A percentile compares a stretch with the other conserved stretches of the same genome.
These are phyloP conservation scores for Geranium incanum DNA, from an alignment of 441 rosid genomes.

Conservation along the genomic window DNA sequence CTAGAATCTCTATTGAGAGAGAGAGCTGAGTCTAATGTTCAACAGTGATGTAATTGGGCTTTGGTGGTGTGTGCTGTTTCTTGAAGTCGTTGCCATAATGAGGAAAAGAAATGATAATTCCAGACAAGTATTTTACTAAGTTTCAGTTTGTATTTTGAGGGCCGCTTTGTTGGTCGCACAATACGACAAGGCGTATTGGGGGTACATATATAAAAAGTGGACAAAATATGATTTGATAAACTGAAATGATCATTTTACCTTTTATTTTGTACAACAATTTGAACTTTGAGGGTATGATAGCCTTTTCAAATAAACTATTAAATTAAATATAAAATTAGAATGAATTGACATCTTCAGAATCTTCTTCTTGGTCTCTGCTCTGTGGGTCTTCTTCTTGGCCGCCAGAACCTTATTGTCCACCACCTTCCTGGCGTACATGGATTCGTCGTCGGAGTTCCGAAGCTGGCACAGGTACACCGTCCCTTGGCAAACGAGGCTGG, in stretches of 20 bases:
- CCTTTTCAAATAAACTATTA: too few species aligned
- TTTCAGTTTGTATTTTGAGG: background rate
- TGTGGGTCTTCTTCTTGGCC: constrained; percentile 62
- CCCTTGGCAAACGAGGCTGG: too few species aligned
- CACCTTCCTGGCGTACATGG: constrained; percentile 77
- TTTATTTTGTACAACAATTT: too few species aligned
- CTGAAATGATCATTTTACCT: too few species aligned
- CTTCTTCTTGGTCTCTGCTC: constrained; percentile 77
- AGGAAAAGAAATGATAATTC: constrained; percentile 8
- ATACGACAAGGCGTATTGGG: constrained; percentile 2
- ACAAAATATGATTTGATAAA: background rate
- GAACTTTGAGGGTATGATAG: too few species aligned
- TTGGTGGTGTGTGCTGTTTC: background rate
- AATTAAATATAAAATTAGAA: too few species aligned
- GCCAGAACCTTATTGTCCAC: constrained; percentile 72
- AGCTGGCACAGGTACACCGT: constrained; percentile 71
- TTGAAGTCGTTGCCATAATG: constrained; percentile 10
- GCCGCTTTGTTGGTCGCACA: background rate
- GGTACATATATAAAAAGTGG: background rate
- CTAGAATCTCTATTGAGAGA: constrained; percentile 31
- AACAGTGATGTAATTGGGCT: constrained; percentile 6
- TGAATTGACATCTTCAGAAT: constrained; percentile 47
- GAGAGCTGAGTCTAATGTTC: background rate
- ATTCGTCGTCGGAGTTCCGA: constrained; percentile 16
- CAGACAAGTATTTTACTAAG: constrained; percentile 11